Base-by-base conservation (phyloP, 495 filamentous ascomycete species). In the Chaetomium tenue region DNA sequence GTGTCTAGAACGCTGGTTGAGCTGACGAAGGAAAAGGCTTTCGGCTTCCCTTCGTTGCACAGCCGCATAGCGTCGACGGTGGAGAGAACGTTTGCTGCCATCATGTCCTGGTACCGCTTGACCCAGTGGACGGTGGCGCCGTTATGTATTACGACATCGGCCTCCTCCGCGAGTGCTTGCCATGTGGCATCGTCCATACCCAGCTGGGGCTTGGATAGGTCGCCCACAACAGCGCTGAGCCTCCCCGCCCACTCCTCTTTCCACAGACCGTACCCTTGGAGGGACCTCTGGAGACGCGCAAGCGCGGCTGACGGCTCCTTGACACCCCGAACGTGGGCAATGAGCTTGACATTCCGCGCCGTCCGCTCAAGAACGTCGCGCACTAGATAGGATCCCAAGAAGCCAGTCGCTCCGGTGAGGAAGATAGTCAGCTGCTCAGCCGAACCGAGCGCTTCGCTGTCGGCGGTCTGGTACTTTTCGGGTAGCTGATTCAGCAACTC, bases 41-140 rank as follows among this genome's bases (percentile, higher is more conserved):
- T 98, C 0, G 92, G 83, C 71, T 87, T 93, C 12, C 89, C 91
- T 25, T 78, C 80, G 46, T 84, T 85, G 71, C 91, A 96, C 37
- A 97, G 86, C 63, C 81, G 79, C 70, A 98, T 80, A 9, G 86
- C 82, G 63, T 92, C 89, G 7, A 96, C 77, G 2, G 93, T 97
- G 9, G 88, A 87, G 51, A 89, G 77, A 4, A 97, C 92, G 69
- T 98, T 98, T 50, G 89, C 80, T 0, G 87, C 77, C 71, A 84
- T 85, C 66, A 98, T 85, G 20, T 86, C 85, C 4, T 87, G 81
- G 77, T 97, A 97, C 12, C 86, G 85, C 67, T 87, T 72, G 23
- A 97, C 85, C 93, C 93, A 97, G 71, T 97, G 88, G 18, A 96
- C 91, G 30, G 78, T 79, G 5, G 94, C 94, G 52, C 92, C 93